Evolutionary conservation across 2,329 filamentous ascomycete genomes (phyloP).

Genomic region (Didymella sp.): DNA sequence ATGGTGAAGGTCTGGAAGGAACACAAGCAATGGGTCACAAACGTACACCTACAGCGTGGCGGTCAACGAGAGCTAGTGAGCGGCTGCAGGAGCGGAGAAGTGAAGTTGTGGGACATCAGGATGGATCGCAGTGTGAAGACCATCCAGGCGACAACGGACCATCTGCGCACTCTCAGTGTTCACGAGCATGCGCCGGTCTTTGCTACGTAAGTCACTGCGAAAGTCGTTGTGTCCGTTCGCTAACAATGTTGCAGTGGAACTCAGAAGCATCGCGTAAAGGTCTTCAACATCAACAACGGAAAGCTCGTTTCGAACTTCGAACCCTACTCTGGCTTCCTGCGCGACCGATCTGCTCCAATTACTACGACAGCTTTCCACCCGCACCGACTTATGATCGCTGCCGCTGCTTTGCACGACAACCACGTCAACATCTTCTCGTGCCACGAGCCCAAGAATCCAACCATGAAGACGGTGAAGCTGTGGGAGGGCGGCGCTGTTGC

Average conservation of each 20-base stretch:
- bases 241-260: constrained; percentile 69
- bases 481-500: constrained; percentile 41
- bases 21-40: constrained; percentile 93
- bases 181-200: constrained; percentile 98
- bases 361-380: constrained; percentile 93
- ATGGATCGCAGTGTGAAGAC: constrained; percentile 79
- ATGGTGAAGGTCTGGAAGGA: constrained; percentile 99
- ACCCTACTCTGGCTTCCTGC: constrained; percentile 87
- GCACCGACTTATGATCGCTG: constrained; percentile 88
- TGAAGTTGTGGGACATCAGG: constrained; percentile 95
- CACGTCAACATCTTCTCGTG: constrained; percentile 85
- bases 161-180: constrained; percentile 83
- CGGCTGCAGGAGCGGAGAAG: constrained; percentile 89
- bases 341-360: constrained; percentile 81
- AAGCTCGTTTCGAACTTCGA: constrained; percentile 81
- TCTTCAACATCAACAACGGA: constrained; percentile 84
- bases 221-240: background rate
- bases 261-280: constrained; percentile 84
- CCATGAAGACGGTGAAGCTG: constrained; percentile 41
- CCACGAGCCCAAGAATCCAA: constrained; percentile 34
- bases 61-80: constrained; percentile 90
- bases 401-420: constrained; percentile 83
- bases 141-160: constrained; percentile 77
- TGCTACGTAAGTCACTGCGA: constrained; percentile 56
- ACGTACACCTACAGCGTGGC: constrained; percentile 94